Percentiles rank a stretch among this genome's conserved stretches.
phyloP scores from a whole-genome alignment of 106 monocot species.

The Dendrobium chrysotoxum region DNA sequence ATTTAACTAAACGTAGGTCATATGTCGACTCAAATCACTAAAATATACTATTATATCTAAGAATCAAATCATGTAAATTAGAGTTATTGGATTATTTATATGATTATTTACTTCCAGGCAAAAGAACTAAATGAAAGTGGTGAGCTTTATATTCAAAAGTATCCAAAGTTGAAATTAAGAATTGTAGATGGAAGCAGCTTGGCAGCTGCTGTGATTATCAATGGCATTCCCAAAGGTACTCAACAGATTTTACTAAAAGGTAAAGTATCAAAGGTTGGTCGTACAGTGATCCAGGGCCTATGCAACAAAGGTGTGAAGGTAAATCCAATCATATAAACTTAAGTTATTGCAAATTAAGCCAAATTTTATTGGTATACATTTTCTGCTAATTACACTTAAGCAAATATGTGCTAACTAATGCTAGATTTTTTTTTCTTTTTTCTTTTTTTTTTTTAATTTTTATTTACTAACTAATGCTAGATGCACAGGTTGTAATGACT shows the following conservation, averaged over 20 bases:
- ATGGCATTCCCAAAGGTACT: conserved; percentile 55
- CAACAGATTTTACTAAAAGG: conserved; percentile 57
- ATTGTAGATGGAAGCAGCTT: conserved; percentile 83
- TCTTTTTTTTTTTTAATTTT: too few species aligned
- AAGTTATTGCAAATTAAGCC: background rate
- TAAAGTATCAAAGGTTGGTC: conserved; percentile 46
- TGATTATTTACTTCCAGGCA: conserved; percentile 26
- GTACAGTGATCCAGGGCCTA: conserved; percentile 29
- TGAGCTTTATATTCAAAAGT: conserved; percentile 62
- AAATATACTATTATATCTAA: too few species aligned
- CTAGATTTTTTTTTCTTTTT: too few species aligned
- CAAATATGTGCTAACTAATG: background rate
- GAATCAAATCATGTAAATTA: too few species aligned
- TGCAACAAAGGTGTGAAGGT: conserved; percentile 70
- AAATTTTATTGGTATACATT: background rate
- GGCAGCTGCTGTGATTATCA: conserved; percentile 66
- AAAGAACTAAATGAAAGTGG: conserved; percentile 63
- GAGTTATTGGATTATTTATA: background rate
- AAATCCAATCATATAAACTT: background rate
- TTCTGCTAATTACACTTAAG: background rate
- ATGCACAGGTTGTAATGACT: conserved; percentile 48
- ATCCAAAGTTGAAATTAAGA: conserved; percentile 66
- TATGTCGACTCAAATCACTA: too few species aligned
- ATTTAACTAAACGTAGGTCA: too few species aligned
- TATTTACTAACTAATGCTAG: conserved; percentile 1